These are phyloP conservation scores for Rhazya stricta DNA, from an alignment of 257 asterid genomes.

Conservation along the genomic window DNA sequence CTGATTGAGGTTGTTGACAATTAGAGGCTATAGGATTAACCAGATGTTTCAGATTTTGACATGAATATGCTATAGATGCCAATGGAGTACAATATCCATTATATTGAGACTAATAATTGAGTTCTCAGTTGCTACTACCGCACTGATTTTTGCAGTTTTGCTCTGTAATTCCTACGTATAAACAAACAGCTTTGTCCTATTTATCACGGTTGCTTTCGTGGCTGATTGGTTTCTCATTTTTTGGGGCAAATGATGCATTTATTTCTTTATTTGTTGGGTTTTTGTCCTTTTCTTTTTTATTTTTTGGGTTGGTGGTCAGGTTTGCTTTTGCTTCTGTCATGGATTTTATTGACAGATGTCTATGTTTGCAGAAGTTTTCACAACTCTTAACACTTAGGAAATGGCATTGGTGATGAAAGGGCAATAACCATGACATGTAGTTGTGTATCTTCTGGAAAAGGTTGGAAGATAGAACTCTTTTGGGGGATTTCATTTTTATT, in stretches of 20 bases:
- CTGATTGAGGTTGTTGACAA: conserved; percentile 74
- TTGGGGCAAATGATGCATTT: not conserved
- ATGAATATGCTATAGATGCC: not conserved
- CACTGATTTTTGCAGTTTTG: not conserved
- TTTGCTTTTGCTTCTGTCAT: too few relatives aligned
- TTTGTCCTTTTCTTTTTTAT: too few relatives aligned
- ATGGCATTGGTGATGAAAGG: too few relatives aligned
- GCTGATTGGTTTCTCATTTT: not conserved
- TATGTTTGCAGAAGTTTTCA: too few relatives aligned
- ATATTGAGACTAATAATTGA: not conserved
- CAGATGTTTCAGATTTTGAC: conserved; percentile 2
- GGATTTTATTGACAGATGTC: too few relatives aligned
- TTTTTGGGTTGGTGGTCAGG: too few relatives aligned
- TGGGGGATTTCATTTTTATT: too few relatives aligned
- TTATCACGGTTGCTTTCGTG: not conserved
- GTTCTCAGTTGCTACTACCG: conserved; percentile 1
- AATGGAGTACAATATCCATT: conserved; percentile 7
- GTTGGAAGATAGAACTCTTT: too few relatives aligned
- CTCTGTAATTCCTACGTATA: not conserved
- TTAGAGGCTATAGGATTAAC: conserved; percentile 23
- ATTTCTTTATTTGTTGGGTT: not conserved
- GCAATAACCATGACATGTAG: too few relatives aligned
- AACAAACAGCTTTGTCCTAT: not conserved
- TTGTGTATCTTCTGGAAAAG: too few relatives aligned
- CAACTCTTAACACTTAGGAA: too few relatives aligned